Evolutionary conservation across 176 grass and related monocot species (phyloP).

Genomic region (Chrysopogon serrulatus): DNA sequence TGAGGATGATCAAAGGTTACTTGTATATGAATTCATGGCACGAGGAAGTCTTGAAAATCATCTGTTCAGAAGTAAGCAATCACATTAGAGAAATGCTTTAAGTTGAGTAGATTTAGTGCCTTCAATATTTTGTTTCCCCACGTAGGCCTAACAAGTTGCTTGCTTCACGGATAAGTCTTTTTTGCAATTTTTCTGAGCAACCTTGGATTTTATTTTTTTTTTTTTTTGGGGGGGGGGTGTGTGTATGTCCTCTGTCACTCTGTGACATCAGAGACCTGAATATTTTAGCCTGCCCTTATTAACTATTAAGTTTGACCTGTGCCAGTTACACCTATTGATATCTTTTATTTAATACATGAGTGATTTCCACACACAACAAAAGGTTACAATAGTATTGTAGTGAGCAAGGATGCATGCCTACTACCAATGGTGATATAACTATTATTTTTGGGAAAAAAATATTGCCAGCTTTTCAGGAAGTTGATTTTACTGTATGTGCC

Average conservation of each 20-base stretch:
- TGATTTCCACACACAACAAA: neutral
- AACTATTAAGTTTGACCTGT: neutral
- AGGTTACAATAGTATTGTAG: neutral
- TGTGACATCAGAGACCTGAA: neutral
- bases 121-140: neutral
- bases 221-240: no score
- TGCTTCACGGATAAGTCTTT: neutral
- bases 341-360: neutral
- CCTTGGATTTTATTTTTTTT: neutral
- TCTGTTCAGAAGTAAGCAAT: constrained; percentile 92
- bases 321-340: neutral
- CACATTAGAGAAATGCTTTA: neutral
- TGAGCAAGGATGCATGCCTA: neutral
- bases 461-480: neutral
- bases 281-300: neutral
- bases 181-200: neutral
- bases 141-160: neutral
- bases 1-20: constrained; percentile 91
- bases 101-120: neutral
- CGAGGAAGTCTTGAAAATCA: constrained; percentile 99
- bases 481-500: neutral
- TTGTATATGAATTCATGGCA: constrained; percentile 99
- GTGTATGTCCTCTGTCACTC: neutral
- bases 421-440: neutral
- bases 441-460: neutral